phyloP scores from a whole-genome alignment of 73 alveolate genomes.

The Stentor roeselii region DNA sequence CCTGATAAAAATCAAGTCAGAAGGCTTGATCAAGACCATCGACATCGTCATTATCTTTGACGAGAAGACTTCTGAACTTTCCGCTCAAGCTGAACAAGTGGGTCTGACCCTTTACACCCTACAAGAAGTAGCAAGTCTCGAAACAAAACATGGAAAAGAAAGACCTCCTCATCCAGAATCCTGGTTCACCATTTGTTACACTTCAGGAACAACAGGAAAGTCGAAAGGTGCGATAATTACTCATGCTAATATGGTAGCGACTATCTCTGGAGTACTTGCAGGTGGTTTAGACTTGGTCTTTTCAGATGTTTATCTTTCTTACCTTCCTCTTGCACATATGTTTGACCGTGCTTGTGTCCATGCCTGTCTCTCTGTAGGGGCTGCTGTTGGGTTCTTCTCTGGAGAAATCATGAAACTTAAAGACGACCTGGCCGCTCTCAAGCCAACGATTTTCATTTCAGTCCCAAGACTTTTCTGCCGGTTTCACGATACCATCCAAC shows the following conservation, averaged over 20 bases:
- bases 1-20: not conserved
- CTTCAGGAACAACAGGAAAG: constrained; percentile 91
- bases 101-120: not conserved
- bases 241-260: constrained; percentile 57
- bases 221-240: constrained; percentile 89
- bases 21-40: not conserved
- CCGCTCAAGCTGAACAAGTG: constrained; percentile 26
- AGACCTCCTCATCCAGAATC: constrained; percentile 42
- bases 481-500: constrained; percentile 77
- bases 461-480: constrained; percentile 91
- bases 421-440: constrained; percentile 80
- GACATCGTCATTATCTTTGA: not conserved
- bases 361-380: constrained; percentile 54
- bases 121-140: not conserved
- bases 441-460: constrained; percentile 86
- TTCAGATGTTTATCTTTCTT: constrained; percentile 54
- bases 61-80: constrained; percentile 28
- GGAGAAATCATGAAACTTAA: constrained; percentile 80
- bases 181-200: constrained; percentile 69
- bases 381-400: constrained; percentile 71
- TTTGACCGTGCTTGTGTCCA: constrained; percentile 70
- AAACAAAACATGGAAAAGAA: constrained; percentile 14
- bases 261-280: constrained; percentile 33
- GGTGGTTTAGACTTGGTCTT: constrained; percentile 17
- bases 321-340: constrained; percentile 86